A percentile compares a stretch with the other conserved stretches of the same genome.
phyloP scores from a whole-genome alignment of 305 asterid genomes.

The Solanum hybrid region DNA sequence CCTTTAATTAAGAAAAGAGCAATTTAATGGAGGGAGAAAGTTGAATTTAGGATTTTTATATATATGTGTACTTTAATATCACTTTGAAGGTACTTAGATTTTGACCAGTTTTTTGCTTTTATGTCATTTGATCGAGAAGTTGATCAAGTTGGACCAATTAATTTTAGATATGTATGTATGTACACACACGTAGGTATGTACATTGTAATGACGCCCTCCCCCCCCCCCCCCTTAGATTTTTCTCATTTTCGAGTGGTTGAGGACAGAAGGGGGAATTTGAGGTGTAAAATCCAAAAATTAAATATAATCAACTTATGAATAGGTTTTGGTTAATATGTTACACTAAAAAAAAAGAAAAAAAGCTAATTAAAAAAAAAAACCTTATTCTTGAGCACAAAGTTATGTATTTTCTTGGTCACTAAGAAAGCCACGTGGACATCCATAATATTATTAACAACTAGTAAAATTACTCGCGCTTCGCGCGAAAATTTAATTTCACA shows the following conservation, averaged over 20 bases:
- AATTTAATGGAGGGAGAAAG: background rate
- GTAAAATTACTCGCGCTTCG: too few species aligned
- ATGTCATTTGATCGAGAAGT: background rate
- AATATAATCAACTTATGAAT: too few species aligned
- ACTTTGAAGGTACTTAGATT: background rate
- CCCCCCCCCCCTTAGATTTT: background rate
- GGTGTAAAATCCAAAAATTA: background rate
- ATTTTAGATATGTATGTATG: background rate
- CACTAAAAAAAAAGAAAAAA: background rate
- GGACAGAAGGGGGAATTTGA: background rate
- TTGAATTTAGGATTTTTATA: background rate
- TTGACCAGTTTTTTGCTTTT: background rate
- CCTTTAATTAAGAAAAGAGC: background rate
- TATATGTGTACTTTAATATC: background rate
- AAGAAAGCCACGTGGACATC: background rate
- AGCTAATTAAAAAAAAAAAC: too few species aligned
- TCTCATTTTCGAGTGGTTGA: background rate
- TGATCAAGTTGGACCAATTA: background rate
- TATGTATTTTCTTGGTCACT: background rate
- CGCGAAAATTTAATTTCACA: too few species aligned
- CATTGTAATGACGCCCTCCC: background rate
- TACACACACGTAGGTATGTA: background rate
- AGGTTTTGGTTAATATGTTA: background rate
- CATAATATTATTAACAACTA: too few species aligned
- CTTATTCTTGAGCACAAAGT: background rate